Percentiles rank a stretch among this genome's conserved stretches.
phyloP scores from a whole-genome alignment of 2,329 filamentous ascomycete species.

The Ophidiomyces ophidiicola region DNA sequence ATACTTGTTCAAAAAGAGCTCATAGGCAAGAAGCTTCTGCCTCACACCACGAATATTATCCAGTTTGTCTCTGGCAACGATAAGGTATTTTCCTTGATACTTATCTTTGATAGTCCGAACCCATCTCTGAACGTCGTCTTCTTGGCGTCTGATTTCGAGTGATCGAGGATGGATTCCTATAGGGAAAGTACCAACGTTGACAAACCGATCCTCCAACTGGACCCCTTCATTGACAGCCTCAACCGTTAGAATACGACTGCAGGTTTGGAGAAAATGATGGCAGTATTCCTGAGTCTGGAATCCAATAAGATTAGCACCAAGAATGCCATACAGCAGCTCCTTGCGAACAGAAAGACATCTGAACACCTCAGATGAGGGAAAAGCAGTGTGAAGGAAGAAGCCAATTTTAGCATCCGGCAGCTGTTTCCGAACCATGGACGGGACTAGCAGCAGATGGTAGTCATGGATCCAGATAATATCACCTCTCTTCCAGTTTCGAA shows the following conservation, averaged over 20 bases:
- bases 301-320: conserved; percentile 81
- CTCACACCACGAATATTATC: conserved; percentile 85
- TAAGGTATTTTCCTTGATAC: conserved; percentile 78
- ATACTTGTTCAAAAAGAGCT: conserved; percentile 87
- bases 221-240: conserved; percentile 81
- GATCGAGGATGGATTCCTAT: conserved; percentile 84
- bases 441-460: conserved; percentile 83
- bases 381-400: conserved; percentile 89
- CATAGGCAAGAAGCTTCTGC: conserved; percentile 84
- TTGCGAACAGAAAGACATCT: conserved; percentile 78
- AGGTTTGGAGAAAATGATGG: conserved; percentile 89
- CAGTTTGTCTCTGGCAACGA: conserved; percentile 87
- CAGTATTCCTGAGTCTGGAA: conserved; percentile 93
- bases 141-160: conserved; percentile 57
- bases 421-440: conserved; percentile 77
- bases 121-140: conserved; percentile 65
- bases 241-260: conserved; percentile 78
- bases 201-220: conserved; percentile 82
- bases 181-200: conserved; percentile 71
- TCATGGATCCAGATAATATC: conserved; percentile 94
- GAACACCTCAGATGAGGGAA: conserved; percentile 93
- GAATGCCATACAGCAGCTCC: conserved; percentile 78
- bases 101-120: conserved; percentile 66
- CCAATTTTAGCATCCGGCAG: conserved; percentile 83
- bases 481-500: conserved; percentile 84